Base-by-base conservation (phyloP, 2,329 filamentous ascomycete species). In the Cercospora zeina region DNA sequence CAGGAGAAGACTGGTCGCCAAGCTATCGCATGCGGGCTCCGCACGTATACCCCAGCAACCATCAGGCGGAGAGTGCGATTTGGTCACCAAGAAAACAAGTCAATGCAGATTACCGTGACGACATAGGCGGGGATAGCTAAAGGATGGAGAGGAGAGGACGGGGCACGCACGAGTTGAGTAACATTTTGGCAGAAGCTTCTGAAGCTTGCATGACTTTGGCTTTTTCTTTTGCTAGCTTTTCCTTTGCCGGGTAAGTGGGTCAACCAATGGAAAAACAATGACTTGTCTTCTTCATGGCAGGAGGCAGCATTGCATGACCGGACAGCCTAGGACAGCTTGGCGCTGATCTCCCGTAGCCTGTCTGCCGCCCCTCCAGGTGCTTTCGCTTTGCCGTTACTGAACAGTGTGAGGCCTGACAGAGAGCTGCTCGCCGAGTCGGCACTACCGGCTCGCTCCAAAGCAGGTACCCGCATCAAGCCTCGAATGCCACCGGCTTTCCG, bases 401-500 rank as follows among this genome's bases (percentile, higher is more conserved):
- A 57, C 53, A 71, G 21, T 57, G 62, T 67, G 45, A 68, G 31
- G 1, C 69, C 70, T 24, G 64, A 68, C 33, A 72, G 45, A 13
- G 60, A 61, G 53, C 67, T 69, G 37, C 63, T 65, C 14, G 60
- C 61, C 36, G 70, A 72, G 33, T 72, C 71, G 13, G 60, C 58
- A 61, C 71, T 72, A 21, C 65, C 67, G 19, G 42, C 59, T 27
- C 68, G 63, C 47, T 58, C 63, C 63, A 63, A 50, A 19, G 55
- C 64, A 37, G 61, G 62, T 11, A 59, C 65, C 55, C 70, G 67
- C 65, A 75, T 65, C 31, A 85, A 72, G 0, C 79, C 83, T 51
- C 79, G 77, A 27, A 84, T 76, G 4, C 82, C 83, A 24, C 83
- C 83, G 30, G 78, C 79, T 69, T 84, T 85, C 24, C 83, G 71